phyloP scores from a whole-genome alignment of 352 stramenopile species.

The Globisporangium apiculatum region DNA sequence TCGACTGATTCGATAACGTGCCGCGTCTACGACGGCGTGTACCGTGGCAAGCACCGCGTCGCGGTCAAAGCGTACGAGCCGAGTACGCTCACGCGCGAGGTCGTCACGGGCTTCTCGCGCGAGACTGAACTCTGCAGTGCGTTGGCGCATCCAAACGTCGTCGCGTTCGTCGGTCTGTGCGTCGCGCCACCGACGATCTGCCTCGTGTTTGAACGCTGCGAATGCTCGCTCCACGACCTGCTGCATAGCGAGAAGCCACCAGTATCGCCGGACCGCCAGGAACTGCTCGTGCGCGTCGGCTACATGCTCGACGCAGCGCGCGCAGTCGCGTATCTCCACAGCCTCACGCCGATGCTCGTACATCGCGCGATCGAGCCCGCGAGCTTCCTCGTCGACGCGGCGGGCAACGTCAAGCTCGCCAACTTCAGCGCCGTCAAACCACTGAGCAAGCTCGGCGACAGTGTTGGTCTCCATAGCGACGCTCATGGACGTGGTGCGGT shows the following conservation, averaged over 20 bases:
- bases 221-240: conserved; percentile 44
- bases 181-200: conserved; percentile 53
- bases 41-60: conserved; percentile 23
- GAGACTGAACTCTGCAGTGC: conserved; percentile 41
- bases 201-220: conserved; percentile 55
- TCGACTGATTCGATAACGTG: conserved; percentile 17
- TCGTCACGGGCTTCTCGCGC: conserved; percentile 24
- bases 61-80: conserved; percentile 45
- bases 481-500: too few relatives aligned
- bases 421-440: conserved; percentile 51
- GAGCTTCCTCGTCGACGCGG: conserved; percentile 69
- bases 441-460: conserved; percentile 1
- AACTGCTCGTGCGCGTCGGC: conserved; percentile 38
- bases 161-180: conserved; percentile 52
- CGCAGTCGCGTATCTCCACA: conserved; percentile 60
- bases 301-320: conserved; percentile 58
- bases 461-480: not conserved
- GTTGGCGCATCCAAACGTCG: conserved; percentile 51
- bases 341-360: conserved; percentile 57
- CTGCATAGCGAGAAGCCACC: conserved; percentile 12
- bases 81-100: conserved; percentile 16
- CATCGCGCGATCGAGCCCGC: conserved; percentile 93
- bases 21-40: not conserved
- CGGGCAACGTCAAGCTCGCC: conserved; percentile 48
- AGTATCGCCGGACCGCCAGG: conserved; percentile 19